A percentile compares a stretch with the other conserved stretches of the same genome.
These are phyloP conservation scores for Curvularia verruculosa DNA, from an alignment of 2,329 filamentous ascomycete species.

Conservation along the genomic window DNA sequence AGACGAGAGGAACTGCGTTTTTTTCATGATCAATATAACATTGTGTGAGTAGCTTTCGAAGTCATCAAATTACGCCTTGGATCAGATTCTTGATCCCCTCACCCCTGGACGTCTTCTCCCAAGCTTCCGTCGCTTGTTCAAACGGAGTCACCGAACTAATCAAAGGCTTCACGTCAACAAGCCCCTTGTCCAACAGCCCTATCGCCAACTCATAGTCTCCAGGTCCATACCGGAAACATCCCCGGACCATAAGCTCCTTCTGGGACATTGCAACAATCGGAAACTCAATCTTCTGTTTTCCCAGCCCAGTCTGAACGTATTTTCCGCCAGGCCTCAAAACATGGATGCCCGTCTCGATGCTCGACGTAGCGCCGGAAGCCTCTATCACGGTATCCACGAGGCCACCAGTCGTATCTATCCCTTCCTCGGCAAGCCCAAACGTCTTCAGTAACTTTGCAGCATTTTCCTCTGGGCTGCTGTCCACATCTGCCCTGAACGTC, in stretches of 20 bases:
- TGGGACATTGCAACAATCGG: slow-evolving; percentile 92
- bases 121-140: slow-evolving; percentile 38
- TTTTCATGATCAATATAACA: neutral
- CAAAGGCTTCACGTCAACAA: slow-evolving; percentile 35
- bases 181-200: slow-evolving; percentile 27
- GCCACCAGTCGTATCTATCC: slow-evolving; percentile 61
- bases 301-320: slow-evolving; percentile 93
- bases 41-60: neutral
- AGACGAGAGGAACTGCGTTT: neutral
- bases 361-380: slow-evolving; percentile 90
- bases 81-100: slow-evolving; percentile 47
- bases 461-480: slow-evolving; percentile 68
- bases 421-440: slow-evolving; percentile 67
- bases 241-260: slow-evolving; percentile 68
- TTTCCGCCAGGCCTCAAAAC: slow-evolving; percentile 89
- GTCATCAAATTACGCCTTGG: slow-evolving; percentile 32
- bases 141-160: slow-evolving; percentile 41
- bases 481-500: slow-evolving; percentile 72
- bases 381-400: slow-evolving; percentile 83
- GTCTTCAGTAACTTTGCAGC: slow-evolving; percentile 62
- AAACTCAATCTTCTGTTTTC: slow-evolving; percentile 88
- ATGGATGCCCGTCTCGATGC: slow-evolving; percentile 83
- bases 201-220: slow-evolving; percentile 45
- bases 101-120: slow-evolving; percentile 40
- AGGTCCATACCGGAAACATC: slow-evolving; percentile 41